These are phyloP conservation scores for Ascochyta lentis DNA, from an alignment of 2,329 filamentous ascomycete genomes.

Conservation along the genomic window DNA sequence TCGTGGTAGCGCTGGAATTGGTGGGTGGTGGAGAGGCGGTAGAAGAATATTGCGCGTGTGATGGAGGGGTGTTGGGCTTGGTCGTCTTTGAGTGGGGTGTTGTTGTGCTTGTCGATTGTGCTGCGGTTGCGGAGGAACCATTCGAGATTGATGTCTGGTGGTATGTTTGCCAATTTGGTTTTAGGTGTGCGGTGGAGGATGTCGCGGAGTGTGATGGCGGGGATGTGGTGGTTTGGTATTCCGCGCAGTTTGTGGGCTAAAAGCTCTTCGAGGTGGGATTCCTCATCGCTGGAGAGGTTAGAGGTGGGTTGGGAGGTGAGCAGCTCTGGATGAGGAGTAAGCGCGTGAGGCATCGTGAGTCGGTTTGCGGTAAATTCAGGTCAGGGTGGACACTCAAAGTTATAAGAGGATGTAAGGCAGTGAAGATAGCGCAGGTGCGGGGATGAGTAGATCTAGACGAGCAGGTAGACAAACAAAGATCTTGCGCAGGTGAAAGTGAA, in stretches of 20 bases:
- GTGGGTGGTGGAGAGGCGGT: slow-evolving; percentile 22
- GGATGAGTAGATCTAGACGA: too few relatives aligned
- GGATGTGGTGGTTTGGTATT: slow-evolving; percentile 19
- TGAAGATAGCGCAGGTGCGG: too few relatives aligned
- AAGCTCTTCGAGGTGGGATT: neutral
- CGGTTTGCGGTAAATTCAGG: neutral
- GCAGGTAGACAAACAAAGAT: too few relatives aligned
- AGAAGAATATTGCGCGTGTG: slow-evolving; percentile 31
- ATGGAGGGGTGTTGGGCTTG: too few relatives aligned
- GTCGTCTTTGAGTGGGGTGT: slow-evolving; percentile 18
- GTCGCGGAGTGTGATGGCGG: slow-evolving; percentile 16
- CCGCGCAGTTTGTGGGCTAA: slow-evolving; percentile 20
- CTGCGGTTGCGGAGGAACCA: slow-evolving; percentile 29
- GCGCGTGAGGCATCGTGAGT: neutral
- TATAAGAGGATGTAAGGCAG: too few relatives aligned
- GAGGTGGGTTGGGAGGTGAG: neutral
- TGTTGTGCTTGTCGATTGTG: slow-evolving; percentile 4
- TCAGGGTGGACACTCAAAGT: too few relatives aligned
- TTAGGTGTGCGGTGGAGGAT: slow-evolving; percentile 14
- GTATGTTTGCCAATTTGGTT: slow-evolving; percentile 23
- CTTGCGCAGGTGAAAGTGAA: too few relatives aligned
- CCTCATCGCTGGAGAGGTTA: neutral
- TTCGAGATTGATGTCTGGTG: slow-evolving; percentile 27
- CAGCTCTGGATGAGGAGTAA: neutral
- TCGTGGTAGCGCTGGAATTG: slow-evolving; percentile 37